Base-by-base conservation (phyloP, 2,329 filamentous ascomycete species). In the Aureobasidium lini region DNA sequence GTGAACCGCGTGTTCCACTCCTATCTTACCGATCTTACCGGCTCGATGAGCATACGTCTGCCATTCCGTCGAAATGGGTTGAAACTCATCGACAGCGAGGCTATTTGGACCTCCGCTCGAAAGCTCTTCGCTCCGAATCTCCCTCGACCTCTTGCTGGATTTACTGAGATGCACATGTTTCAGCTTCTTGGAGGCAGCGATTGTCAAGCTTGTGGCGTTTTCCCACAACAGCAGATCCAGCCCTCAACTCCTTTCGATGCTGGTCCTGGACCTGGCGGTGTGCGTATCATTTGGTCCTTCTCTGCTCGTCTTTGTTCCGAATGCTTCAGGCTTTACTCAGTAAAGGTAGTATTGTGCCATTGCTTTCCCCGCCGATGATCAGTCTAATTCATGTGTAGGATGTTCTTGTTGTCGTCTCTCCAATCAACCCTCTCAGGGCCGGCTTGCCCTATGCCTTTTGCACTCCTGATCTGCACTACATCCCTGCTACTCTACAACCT, bases 141-240 rank as follows among this genome's bases (percentile, higher is more conserved):
- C 76, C 89, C 89, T 48, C 79, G 79, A 59, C 89, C 89, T 31
- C 77, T 93, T 52, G 75, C 76, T 56, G 80, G 79, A 60, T 82
- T 81, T 68, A 82, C 82, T 43, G 89, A 94, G 71, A 76, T 89
- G 64, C 82, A 86, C 43, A 92, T 92, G 88, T 90, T 89, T 82
- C 82, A 81, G 67, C 75, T 94, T 53, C 78, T 84, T 37, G 85
- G 83, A 70, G 81, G 82, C 49, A 75, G 69, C 32, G 73, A 69
- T 58, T 95, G 90, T 71, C 85, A 92, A 67, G 83, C 85, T 64
- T 94, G 90, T 72, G 75, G 73, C 57, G 82, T 77, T 62, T 43
- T 63, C 57, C 62, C 67, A 60, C 62, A 68, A 61, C 65, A 49
- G 16, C 50, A 28, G 5, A 37, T 44, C n/a, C 37, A 57, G 18